A percentile compares a stretch with the other conserved stretches of the same genome.
Conservation (phyloP, 2,329 filamentous ascomycete genomes). For the Ophiostoma piceae region DNA sequence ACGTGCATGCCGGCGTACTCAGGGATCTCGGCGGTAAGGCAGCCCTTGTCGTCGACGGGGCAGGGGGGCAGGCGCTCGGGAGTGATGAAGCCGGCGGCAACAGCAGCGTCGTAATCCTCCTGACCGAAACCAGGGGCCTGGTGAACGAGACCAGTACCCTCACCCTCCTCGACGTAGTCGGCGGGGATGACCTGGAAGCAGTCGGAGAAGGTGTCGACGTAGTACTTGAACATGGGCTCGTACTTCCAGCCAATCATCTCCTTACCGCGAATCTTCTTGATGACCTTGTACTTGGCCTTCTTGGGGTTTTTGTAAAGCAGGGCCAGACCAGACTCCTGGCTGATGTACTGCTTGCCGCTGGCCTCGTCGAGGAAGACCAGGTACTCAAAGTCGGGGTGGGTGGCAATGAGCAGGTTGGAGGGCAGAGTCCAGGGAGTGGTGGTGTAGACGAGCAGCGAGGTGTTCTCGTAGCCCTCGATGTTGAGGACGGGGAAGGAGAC, state of each 20-base stretch:
- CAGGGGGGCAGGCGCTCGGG: constrained; percentile 77
- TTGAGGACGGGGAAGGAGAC: constrained; percentile 79
- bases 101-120: constrained; percentile 84
- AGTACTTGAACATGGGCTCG: constrained; percentile 82
- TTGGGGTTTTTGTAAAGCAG: constrained; percentile 92
- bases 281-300: constrained; percentile 85
- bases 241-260: constrained; percentile 88
- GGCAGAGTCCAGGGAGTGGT: constrained; percentile 78
- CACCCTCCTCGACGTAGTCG: constrained; percentile 80
- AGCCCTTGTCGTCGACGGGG: constrained; percentile 76
- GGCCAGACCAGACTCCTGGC: constrained; percentile 73
- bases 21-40: constrained; percentile 68
- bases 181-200: constrained; percentile 77
- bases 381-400: constrained; percentile 73
- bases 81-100: constrained; percentile 70
- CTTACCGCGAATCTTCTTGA: constrained; percentile 73
- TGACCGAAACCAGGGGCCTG: constrained; percentile 92
- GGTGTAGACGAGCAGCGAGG: constrained; percentile 78
- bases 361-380: constrained; percentile 78
- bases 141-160: constrained; percentile 90
- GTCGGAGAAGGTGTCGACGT: constrained; percentile 83
- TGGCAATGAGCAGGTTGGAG: constrained; percentile 67
- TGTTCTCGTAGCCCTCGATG: constrained; percentile 71
- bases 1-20: constrained; percentile 86
- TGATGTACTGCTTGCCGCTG: constrained; percentile 75